Base-by-base conservation (phyloP, 1,284 basidiomycete species). In the Laetiporus sulphureus region DNA sequence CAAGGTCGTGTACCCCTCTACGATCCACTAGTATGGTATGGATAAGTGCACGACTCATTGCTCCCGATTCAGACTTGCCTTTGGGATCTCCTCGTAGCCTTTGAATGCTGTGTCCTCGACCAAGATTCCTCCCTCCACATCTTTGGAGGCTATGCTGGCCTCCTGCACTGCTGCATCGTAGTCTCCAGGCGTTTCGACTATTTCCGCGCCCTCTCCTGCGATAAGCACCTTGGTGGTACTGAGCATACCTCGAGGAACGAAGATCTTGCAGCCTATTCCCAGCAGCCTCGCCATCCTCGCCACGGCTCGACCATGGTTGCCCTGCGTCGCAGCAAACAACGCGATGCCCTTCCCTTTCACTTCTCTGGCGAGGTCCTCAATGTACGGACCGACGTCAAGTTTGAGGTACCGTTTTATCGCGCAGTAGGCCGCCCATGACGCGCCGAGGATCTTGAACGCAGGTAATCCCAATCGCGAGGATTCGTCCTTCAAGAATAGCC, bases 1-100 rank as follows among this genome's bases (percentile, higher is more conserved):
- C 22, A 45, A 16, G 3, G 44, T 45, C 19, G 44, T 39, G 22
- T 45, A 45, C n/a, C 44, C 44, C 16, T 41, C 44, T 13, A 45
- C 44, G 27, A 45, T 38, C 44, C 44, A 45, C 44, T 45, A 36
- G 8, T 10, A 23, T 10, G 36, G n/a, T 31, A 32, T 16, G 21
- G 11, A 30, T n/a, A 23, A 21, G 8, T 11, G 8, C 16, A 8
- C 10, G 32, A 12, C 20, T 31, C 16, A 21, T 22, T n/a, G 25
- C 8, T 29, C n/a, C 8, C n/a, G 25, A 20, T 12, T 25, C 66
- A 63, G 36, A 23, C 36, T 16, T 3, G 41, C 44, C 44, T 45
- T 18, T 4, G 34, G 30, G 5, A 41, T 38, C 3, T 41, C 39
- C 18, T 36, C 32, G 38, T 45, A 45, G 6, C 27, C 30, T 12